Percentiles rank a stretch among this genome's conserved stretches.
Conservation (phyloP, 2,329 filamentous ascomycete genomes). For the Cladosporium phlei region DNA sequence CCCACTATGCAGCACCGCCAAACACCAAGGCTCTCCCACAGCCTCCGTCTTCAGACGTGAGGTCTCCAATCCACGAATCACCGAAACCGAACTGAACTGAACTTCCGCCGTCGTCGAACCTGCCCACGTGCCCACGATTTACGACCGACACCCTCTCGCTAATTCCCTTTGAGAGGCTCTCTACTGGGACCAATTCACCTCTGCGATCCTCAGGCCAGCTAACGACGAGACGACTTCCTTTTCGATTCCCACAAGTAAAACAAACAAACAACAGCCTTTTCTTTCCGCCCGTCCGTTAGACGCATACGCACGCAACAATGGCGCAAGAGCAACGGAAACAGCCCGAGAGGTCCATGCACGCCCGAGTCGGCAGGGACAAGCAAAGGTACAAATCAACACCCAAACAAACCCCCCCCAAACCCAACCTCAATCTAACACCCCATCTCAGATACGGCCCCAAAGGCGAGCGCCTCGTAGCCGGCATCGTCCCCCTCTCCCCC, state of each 20-base stretch:
- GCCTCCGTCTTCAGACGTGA: too few species aligned
- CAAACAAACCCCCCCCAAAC: neutral
- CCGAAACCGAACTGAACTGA: too few species aligned
- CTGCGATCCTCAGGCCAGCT: neutral
- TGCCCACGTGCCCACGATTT: slow-evolving; percentile 17
- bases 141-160: slow-evolving; percentile 4
- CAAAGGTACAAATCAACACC: slow-evolving; percentile 50
- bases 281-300: slow-evolving; percentile 11
- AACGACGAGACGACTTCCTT: slow-evolving; percentile 14
- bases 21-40: too few species aligned
- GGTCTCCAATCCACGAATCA: too few species aligned
- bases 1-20: too few species aligned
- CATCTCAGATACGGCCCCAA: slow-evolving; percentile 73
- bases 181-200: too few species aligned
- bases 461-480: slow-evolving; percentile 91
- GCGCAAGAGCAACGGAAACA: slow-evolving; percentile 35
- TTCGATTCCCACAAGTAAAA: slow-evolving; percentile 15
- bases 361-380: slow-evolving; percentile 70
- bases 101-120: too few species aligned
- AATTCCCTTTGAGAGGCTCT: too few species aligned
- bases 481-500: slow-evolving; percentile 80
- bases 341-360: slow-evolving; percentile 52
- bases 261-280: too few species aligned
- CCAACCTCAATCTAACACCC: neutral
- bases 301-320: too few species aligned